Evolutionary conservation across 805 yeast genomes (phyloP).

Genomic region (Tetrapisispora nanseiensis): DNA sequence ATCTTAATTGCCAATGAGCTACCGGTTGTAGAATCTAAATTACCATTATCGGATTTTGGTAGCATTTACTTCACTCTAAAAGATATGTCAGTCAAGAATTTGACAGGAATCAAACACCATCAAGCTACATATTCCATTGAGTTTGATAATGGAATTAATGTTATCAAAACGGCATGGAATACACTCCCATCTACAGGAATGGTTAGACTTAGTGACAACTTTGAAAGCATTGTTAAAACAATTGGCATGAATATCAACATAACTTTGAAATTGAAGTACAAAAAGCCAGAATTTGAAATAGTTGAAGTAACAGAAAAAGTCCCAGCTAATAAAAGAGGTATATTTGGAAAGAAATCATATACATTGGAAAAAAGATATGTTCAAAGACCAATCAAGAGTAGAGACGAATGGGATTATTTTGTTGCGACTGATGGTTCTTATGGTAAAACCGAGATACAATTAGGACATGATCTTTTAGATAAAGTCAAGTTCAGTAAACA

Average conservation of each 20-base stretch:
- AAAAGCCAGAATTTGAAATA: slow-evolving; percentile 36
- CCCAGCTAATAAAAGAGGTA: slow-evolving; percentile 31
- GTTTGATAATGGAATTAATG: slow-evolving; percentile 6
- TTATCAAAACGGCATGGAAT: slow-evolving; percentile 42
- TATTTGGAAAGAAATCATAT: slow-evolving; percentile 29
- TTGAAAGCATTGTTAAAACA: slow-evolving; percentile 42
- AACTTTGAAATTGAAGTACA: slow-evolving; percentile 61
- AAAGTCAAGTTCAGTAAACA: slow-evolving; percentile 9
- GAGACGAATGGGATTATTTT: slow-evolving; percentile 51
- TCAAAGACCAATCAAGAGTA: slow-evolving; percentile 34
- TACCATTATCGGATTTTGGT: slow-evolving; percentile 30
- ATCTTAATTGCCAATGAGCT: background rate
- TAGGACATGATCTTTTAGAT: slow-evolving; percentile 13
- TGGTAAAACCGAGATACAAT: slow-evolving; percentile 60
- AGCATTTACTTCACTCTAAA: slow-evolving; percentile 43
- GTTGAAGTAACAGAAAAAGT: slow-evolving; percentile 54
- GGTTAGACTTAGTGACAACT: slow-evolving; percentile 54
- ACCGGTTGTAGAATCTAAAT: background rate
- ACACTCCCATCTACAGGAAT: slow-evolving; percentile 21
- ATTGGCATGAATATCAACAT: slow-evolving; percentile 47
- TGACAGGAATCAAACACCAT: slow-evolving; percentile 38
- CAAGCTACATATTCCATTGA: slow-evolving; percentile 43
- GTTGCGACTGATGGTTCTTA: slow-evolving; percentile 86
- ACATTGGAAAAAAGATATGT: slow-evolving; percentile 37
- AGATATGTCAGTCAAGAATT: slow-evolving; percentile 36